Conservation (phyloP, 2,329 filamentous ascomycete species). For the Coniella vitis region DNA sequence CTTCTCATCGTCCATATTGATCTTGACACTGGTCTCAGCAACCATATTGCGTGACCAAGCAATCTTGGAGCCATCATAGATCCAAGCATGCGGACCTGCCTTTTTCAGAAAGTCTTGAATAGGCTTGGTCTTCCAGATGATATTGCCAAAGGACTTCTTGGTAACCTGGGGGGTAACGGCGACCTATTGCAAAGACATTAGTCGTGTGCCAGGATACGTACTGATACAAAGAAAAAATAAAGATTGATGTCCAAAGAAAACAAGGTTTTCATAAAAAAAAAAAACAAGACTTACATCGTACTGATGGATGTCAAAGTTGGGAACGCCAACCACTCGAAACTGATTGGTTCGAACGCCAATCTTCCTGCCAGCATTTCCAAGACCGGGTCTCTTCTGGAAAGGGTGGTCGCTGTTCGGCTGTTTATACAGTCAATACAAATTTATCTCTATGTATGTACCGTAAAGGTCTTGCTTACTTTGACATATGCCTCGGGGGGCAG, state of each 20-base stretch:
- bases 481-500: slow-evolving; percentile 51
- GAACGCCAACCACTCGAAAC: slow-evolving; percentile 59
- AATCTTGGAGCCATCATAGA: slow-evolving; percentile 78
- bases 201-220: slow-evolving; percentile 10
- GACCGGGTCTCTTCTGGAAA: slow-evolving; percentile 43
- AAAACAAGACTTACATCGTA: slow-evolving; percentile 65
- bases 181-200: slow-evolving; percentile 42
- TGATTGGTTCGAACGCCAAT: slow-evolving; percentile 63
- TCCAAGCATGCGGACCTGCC: slow-evolving; percentile 42
- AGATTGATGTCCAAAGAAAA: too few relatives aligned
- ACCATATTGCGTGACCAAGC: slow-evolving; percentile 59
- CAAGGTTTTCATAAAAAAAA: too few relatives aligned
- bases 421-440: slow-evolving; percentile 14
- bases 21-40: slow-evolving; percentile 42
- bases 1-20: slow-evolving; percentile 68
- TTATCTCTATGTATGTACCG: too few relatives aligned
- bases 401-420: slow-evolving; percentile 24
- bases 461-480: slow-evolving; percentile 24
- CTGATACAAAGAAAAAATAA: too few relatives aligned
- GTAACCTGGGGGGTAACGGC: slow-evolving; percentile 55
- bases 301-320: slow-evolving; percentile 61
- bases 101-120: slow-evolving; percentile 46
- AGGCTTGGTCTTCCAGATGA: slow-evolving; percentile 63
- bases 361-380: slow-evolving; percentile 50
- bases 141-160: slow-evolving; percentile 58